Base-by-base conservation (phyloP, 805 yeast genomes). In the Metschnikowia colocasiae region DNA sequence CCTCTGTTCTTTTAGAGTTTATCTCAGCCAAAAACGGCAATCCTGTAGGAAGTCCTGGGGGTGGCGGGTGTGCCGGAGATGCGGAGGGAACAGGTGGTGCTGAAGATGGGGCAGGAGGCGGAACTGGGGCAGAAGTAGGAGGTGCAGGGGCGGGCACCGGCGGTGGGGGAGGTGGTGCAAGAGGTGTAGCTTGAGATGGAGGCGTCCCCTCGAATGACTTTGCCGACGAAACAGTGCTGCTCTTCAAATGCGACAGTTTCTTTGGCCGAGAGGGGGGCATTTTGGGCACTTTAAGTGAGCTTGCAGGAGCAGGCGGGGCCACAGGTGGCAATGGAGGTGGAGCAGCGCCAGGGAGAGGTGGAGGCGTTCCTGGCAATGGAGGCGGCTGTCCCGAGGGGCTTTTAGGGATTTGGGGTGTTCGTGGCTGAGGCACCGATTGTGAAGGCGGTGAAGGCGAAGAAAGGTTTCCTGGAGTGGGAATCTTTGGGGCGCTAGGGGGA, bases 251-350 rank as follows among this genome's bases (percentile, higher is more conserved):
- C 1, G 61, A 49, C 35, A 71, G 65, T 50, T 71, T 71, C 52
- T 60, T 64, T 22, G 76, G 76, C 39, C 76, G 60, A 23, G 58
- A 59, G 2, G 74, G 74, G 1, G 76, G 76, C 42, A 69, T 40
- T 40, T 63, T 67, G 4, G 75, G 74, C 4, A 54, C 53, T 32
- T 53, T 48, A 22, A 51, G 36, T 5, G 36, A 19, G 43, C 16
- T 26, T 6, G 36, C 37, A 20, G 37, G 29, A 4, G 43, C 34
- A 23, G 51, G 48, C n/a, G 49, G 37, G n/a, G 63, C 60, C 3
- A 29, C 26, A 1, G 57, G 49, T 6, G 60, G 59, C 19, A 50
- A 48, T 8, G 59, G 54, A 20, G 63, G 59, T 9, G 66, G 64
- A 2, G 60, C 51, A 6, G 54, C 38, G 8, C 43, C 19, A 7